Evolutionary conservation across 2,329 filamentous ascomycete species (phyloP), one percentile per base, ranked within the genome.

Genomic region (Penicillium hordei): DNA sequence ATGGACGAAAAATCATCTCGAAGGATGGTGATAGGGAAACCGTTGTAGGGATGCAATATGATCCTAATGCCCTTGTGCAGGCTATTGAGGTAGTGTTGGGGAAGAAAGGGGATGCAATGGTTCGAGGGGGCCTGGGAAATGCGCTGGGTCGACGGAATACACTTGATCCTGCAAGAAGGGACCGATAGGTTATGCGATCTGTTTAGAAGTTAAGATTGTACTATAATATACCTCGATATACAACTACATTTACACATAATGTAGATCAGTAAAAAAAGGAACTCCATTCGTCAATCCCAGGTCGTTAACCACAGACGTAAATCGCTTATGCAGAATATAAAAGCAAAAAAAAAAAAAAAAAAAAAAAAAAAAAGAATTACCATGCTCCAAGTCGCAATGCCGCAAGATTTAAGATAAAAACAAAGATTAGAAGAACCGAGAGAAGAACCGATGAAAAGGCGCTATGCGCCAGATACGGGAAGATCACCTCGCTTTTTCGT

Each of bases 71-170:
- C 0, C 74, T 97, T 61, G 80, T 82, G 4, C 88, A 91, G 71
- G 89, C 90, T 1, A 75, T 97, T 42, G 89, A 92, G 74, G 86
- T 87, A 0, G 88, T 95, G 9, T 79, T 96, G 55, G 91, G 90
- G 0, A 85, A 80, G 60, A 82, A 82, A 51, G 76, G 78, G n/a
- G 83, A 86, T 70, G 74, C 76, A 1, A 79, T 81, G 70, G 71
- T 75, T 33, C 66, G 75, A 49, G 75, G 72, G 10, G 72, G 67
- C 5, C 38, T 72, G 13, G 71, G 71, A 13, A 72, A 64, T 42
- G 81, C 79, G 27, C 72, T 76, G 61, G 83, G 79, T 65, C 76
- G 86, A 65, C 76, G 86, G 60, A 88, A 89, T 74, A 89, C 86
- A 0, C 67, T 86, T 50, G 78, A 73, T 43, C 68, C 67, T 6